phyloP scores from a whole-genome alignment of 2,329 filamentous ascomycete genomes.

The Penicillium expansum region DNA sequence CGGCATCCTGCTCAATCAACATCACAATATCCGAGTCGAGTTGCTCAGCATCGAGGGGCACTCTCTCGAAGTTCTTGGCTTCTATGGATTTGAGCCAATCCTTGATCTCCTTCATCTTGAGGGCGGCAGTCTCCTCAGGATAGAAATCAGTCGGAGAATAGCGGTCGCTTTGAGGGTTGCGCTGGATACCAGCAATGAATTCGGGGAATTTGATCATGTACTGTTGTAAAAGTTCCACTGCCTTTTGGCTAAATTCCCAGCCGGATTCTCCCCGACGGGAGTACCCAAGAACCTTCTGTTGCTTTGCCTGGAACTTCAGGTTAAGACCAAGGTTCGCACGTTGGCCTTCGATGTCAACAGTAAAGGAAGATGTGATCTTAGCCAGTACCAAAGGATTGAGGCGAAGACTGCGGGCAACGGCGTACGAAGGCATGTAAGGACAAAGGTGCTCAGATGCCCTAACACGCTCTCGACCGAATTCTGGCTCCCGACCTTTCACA shows the following conservation, averaged over 20 bases:
- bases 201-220: slow-evolving; percentile 96
- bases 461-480: slow-evolving; percentile 77
- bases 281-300: slow-evolving; percentile 93
- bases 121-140: slow-evolving; percentile 66
- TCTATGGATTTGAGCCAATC: slow-evolving; percentile 90
- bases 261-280: slow-evolving; percentile 80
- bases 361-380: slow-evolving; percentile 94
- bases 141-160: slow-evolving; percentile 86
- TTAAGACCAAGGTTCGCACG: slow-evolving; percentile 91
- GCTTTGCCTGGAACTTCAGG: slow-evolving; percentile 93
- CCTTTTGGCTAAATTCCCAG: slow-evolving; percentile 92
- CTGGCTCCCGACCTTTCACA: slow-evolving; percentile 68
- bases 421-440: slow-evolving; percentile 80
- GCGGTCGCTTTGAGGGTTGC: slow-evolving; percentile 80
- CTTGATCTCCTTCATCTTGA: slow-evolving; percentile 88
- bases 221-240: slow-evolving; percentile 73
- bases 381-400: slow-evolving; percentile 85
- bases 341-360: slow-evolving; percentile 74
- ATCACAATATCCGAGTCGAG: slow-evolving; percentile 88
- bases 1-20: slow-evolving; percentile 72
- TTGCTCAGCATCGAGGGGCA: slow-evolving; percentile 95
- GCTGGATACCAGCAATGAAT: slow-evolving; percentile 85
- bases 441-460: slow-evolving; percentile 65
- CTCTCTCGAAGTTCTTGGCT: slow-evolving; percentile 86
- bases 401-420: slow-evolving; percentile 77